A percentile compares a stretch with the other conserved stretches of the same genome.
Evolutionary conservation across 257 asterid species (phyloP).

Genomic region (Jasminum sambac): DNA sequence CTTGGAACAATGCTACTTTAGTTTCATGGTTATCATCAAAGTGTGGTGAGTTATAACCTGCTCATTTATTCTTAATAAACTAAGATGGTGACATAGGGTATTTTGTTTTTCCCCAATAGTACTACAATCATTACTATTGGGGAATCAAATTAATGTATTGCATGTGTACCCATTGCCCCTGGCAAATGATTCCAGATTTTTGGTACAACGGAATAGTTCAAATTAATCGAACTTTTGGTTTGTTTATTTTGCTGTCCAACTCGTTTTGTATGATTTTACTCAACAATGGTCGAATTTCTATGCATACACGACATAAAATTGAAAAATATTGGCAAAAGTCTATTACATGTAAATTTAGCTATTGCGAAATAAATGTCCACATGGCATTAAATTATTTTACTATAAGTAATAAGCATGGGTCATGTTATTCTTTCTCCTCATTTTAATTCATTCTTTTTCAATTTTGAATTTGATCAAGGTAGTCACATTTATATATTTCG

Average conservation of each 20-base stretch:
- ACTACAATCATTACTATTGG: not conserved
- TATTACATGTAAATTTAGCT: no score
- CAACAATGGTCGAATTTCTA: no score
- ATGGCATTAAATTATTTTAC: no score
- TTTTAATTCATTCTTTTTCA: no score
- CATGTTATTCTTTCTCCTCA: no score
- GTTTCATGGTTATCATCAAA: not conserved
- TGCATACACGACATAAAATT: no score
- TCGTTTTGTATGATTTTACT: not conserved
- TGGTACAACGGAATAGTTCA: not conserved
- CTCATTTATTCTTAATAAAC: no score
- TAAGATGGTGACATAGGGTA: not conserved
- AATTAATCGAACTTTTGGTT: not conserved
- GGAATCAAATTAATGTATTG: constrained; percentile 1
- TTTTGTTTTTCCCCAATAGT: not conserved
- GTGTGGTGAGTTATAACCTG: not conserved
- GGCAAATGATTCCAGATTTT: not conserved
- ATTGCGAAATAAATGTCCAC: no score
- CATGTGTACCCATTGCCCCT: not conserved
- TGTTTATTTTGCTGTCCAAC: not conserved
- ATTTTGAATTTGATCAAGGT: no score
- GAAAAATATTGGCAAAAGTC: no score
- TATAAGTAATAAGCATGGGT: no score
- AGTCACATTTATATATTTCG: no score
- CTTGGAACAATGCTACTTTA: not conserved